Evolutionary conservation across 116 monocot species (phyloP), one percentile per base, ranked within the genome.

Genomic region (Dioscorea cayenensis): DNA sequence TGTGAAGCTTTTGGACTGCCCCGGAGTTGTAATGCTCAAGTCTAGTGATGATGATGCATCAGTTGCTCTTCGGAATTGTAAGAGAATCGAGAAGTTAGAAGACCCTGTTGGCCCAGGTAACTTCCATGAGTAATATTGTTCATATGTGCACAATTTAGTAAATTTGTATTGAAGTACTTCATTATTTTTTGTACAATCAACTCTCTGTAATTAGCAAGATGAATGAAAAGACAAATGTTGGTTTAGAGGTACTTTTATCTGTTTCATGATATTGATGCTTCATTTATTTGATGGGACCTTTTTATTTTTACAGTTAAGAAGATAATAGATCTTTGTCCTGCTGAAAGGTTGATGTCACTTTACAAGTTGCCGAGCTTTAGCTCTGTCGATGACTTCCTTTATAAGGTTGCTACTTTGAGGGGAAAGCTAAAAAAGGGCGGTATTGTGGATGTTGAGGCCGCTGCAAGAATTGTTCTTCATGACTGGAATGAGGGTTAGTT

Each of bases 401-500:
- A 81, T 60, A 92, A 93, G 71, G 86, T 97, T 27, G 97, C 90
- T 64, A 76, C 82, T 27, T 60, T 88, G 28, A 82, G 97, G 68
- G 97, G 97, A 59, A 96, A 86, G 76, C 77, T 92, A 23, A 96
- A 96, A 72, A 96, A 92, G 49, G 96, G 97, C 62, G 93, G 92
- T 71, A 73, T 97, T 60, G 75, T 93, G 66, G 93, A 97, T 35
- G 49, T 71, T 36, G 96, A 88, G 75, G 90, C 92, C 55, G 90
- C 92, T 67, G 96, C 96, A 37, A 96, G 86, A 65, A 93, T 97
- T 64, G 93, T 97, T 43, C 80, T 97, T 75, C 97, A 92, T 79
- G 92, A 97, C 63, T 97, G 97, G 92, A 97, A 97, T 69, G 93
- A 97, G 68, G 97, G 97, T 95, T 84, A 75, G 69, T 7, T n/a